Evolutionary conservation across 2,329 filamentous ascomycete genomes (phyloP).

Genomic region (Tricladium varicosporioides): DNA sequence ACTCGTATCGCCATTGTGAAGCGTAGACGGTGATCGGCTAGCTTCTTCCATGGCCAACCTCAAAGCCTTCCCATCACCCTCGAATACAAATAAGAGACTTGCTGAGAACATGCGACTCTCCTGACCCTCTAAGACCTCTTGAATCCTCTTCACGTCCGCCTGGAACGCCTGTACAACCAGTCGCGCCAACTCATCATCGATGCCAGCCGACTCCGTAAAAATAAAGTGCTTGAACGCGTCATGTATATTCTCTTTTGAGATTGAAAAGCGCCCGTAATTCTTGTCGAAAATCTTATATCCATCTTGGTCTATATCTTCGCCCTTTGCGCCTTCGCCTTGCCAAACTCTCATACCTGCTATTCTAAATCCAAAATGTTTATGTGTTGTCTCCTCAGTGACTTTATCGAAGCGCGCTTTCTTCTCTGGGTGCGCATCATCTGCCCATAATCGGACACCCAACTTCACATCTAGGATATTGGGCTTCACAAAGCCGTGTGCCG

Average conservation of each 20-base stretch:
- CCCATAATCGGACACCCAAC: constrained; percentile 83
- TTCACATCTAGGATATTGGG: constrained; percentile 95
- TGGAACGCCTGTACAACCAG: constrained; percentile 54
- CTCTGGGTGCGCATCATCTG: constrained; percentile 62
- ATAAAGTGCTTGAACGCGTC: constrained; percentile 56
- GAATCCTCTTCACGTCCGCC: constrained; percentile 50
- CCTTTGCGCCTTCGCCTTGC: constrained; percentile 52
- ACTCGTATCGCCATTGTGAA: constrained; percentile 22
- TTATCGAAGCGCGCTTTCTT: constrained; percentile 61
- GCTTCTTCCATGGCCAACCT: constrained; percentile 36
- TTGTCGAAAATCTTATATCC: constrained; percentile 62
- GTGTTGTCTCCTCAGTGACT: constrained; percentile 58
- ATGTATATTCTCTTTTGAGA: constrained; percentile 53
- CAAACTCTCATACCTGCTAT: constrained; percentile 66
- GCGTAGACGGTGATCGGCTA: constrained; percentile 29
- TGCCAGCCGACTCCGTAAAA: constrained; percentile 56
- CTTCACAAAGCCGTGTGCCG: constrained; percentile 73
- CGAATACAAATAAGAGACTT: constrained; percentile 59
- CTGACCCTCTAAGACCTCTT: constrained; percentile 51
- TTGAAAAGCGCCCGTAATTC: constrained; percentile 54
- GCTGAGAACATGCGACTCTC: constrained; percentile 62
- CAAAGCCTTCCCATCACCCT: constrained; percentile 58
- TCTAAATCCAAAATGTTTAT: constrained; percentile 58
- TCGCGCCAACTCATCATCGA: constrained; percentile 56
- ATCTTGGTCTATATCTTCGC: constrained; percentile 51